These are phyloP conservation scores for Pythium sukuiense DNA, from an alignment of 352 stramenopile species.

Conservation along the genomic window DNA sequence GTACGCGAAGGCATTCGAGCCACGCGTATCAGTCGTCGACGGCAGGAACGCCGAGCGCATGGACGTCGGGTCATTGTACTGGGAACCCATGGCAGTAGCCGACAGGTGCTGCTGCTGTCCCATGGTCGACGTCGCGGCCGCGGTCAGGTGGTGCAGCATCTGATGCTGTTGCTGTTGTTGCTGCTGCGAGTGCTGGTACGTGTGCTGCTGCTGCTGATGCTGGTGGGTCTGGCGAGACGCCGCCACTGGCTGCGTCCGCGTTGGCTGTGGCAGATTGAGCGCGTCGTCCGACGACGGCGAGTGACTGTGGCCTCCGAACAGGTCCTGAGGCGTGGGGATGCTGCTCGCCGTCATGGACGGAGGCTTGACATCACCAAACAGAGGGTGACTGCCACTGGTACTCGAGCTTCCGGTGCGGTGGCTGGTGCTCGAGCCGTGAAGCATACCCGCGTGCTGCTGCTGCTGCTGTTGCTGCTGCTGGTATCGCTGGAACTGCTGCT, in stretches of 20 bases:
- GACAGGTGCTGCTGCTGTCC: conserved; percentile 8
- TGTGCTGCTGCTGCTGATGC: conserved; percentile 20
- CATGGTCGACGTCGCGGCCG: conserved; percentile 11
- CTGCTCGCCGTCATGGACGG: conserved; percentile 17
- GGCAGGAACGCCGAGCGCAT: conserved; percentile 20
- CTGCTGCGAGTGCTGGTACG: conserved; percentile 24
- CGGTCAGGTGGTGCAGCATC: conserved; percentile 21
- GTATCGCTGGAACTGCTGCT: conserved; percentile 22
- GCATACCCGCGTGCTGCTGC: conserved; percentile 15
- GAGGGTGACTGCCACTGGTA: neutral
- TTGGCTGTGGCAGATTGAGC: conserved; percentile 46
- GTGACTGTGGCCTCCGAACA: conserved; percentile 39
- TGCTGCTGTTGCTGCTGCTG: conserved; percentile 18
- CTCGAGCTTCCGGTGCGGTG: conserved; percentile 3
- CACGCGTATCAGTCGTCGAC: conserved; percentile 13
- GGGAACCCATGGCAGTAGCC: conserved; percentile 13
- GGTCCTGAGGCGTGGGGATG: conserved; percentile 21
- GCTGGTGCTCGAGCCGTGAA: conserved; percentile 9
- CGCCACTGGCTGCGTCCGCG: conserved; percentile 8
- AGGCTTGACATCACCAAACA: conserved; percentile 20
- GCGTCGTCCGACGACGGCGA: conserved; percentile 62
- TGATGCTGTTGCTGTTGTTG: conserved; percentile 29
- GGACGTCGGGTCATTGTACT: conserved; percentile 12
- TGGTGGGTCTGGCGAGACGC: conserved; percentile 15
- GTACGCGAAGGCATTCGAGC: conserved; percentile 16